These are phyloP conservation scores for Penicillium bialowiezense DNA, from an alignment of 495 filamentous ascomycete species.

Conservation along the genomic window DNA sequence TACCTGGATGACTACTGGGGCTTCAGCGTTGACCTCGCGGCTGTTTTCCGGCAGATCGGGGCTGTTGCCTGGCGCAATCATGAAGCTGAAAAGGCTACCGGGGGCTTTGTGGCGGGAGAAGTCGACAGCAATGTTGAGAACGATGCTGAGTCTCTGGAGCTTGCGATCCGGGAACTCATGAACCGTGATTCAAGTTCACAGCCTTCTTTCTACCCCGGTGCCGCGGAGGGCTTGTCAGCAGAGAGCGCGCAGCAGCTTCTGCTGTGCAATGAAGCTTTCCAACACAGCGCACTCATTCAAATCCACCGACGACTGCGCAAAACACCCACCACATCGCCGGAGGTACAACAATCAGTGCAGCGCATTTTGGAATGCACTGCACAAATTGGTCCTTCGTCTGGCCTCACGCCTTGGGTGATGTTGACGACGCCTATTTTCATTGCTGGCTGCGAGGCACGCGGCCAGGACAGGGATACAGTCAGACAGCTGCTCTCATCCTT, in stretches of 20 bases:
- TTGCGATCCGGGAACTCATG: slow-evolving; percentile 36
- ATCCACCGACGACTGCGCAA: slow-evolving; percentile 40
- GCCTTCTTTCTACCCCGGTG: slow-evolving; percentile 41
- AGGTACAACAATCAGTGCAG: slow-evolving; percentile 40
- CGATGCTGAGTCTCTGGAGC: slow-evolving; percentile 33
- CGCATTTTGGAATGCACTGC: slow-evolving; percentile 43
- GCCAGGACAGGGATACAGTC: slow-evolving; percentile 38
- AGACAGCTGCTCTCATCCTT: slow-evolving; percentile 32
- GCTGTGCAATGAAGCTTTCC: slow-evolving; percentile 48
- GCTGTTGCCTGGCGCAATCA: slow-evolving; percentile 40
- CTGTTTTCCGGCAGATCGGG: slow-evolving; percentile 43
- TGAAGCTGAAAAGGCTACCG: slow-evolving; percentile 14
- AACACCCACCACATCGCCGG: slow-evolving; percentile 29
- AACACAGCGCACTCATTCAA: slow-evolving; percentile 46
- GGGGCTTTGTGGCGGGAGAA: slow-evolving; percentile 18
- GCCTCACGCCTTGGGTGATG: slow-evolving; percentile 46
- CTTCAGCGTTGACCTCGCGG: slow-evolving; percentile 40
- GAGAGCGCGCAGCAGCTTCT: slow-evolving; percentile 35
- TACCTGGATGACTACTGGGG: slow-evolving; percentile 51
- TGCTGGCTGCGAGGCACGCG: slow-evolving; percentile 43
- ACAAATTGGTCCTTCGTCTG: slow-evolving; percentile 40
- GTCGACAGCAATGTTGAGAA: slow-evolving; percentile 25
- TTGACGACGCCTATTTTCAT: slow-evolving; percentile 48
- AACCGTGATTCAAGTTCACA: slow-evolving; percentile 26
- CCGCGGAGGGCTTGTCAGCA: slow-evolving; percentile 33